These are phyloP conservation scores for Prunus yedoensis DNA, from an alignment of 331 rosid genomes.

Conservation along the genomic window DNA sequence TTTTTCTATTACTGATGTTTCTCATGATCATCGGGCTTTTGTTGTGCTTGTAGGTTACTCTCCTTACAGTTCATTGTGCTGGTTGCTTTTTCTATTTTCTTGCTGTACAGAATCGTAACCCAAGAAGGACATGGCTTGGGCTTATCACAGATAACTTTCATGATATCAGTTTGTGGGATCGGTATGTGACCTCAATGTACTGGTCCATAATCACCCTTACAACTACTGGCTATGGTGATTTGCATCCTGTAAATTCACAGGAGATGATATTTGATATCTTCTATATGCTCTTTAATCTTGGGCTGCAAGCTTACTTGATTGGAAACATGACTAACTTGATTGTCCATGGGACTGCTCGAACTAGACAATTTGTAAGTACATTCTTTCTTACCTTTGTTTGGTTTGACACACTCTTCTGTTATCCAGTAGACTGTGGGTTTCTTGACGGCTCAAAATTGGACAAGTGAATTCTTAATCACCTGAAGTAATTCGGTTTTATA, in stretches of 20 bases:
- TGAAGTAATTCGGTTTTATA: too few species aligned
- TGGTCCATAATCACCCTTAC: slow-evolving; percentile 72
- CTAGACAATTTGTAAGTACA: slow-evolving; percentile 57
- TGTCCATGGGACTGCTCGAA: slow-evolving; percentile 57
- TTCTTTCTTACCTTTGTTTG: neutral
- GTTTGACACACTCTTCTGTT: too few species aligned
- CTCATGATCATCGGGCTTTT: slow-evolving; percentile 6
- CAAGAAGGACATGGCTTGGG: slow-evolving; percentile 50
- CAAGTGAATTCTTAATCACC: too few species aligned
- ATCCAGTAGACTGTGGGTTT: too few species aligned
- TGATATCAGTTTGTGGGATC: neutral
- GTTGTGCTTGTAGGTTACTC: slow-evolving; percentile 59
- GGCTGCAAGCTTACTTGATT: slow-evolving; percentile 49
- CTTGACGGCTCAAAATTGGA: too few species aligned
- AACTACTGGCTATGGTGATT: slow-evolving; percentile 66
- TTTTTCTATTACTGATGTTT: neutral
- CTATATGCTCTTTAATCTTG: slow-evolving; percentile 52
- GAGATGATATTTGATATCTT: slow-evolving; percentile 52
- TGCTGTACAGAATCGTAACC: slow-evolving; percentile 30
- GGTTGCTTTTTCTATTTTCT: slow-evolving; percentile 63
- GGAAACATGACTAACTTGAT: slow-evolving; percentile 76
- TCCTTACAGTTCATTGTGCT: slow-evolving; percentile 57
- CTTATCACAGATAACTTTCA: neutral
- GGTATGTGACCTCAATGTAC: slow-evolving; percentile 57
- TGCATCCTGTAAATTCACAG: slow-evolving; percentile 56